Evolutionary conservation across 345 rosid species (phyloP).

Genomic region (Nephelium lappaceum): DNA sequence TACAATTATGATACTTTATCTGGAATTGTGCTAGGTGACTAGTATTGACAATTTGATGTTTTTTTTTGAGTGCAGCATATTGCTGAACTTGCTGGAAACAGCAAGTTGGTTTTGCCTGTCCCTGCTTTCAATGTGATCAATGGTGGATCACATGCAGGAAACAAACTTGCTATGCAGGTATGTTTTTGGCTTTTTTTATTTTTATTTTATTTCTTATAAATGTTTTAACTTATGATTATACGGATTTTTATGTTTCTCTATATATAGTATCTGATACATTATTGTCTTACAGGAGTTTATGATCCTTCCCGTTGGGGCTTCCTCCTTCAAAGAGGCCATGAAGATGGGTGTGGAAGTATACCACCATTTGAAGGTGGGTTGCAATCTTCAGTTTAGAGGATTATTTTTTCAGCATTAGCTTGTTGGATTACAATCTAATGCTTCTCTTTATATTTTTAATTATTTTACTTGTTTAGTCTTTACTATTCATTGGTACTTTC

Average conservation of each 20-base stretch:
- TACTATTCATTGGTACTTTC: neutral
- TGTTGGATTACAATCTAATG: neutral
- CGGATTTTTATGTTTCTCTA: neutral
- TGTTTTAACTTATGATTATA: neutral
- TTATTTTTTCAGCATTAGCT: neutral
- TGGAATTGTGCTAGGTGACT: neutral
- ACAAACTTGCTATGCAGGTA: conserved; percentile 98
- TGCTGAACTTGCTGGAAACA: conserved; percentile 96
- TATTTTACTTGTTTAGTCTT: neutral
- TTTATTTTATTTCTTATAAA: no score
- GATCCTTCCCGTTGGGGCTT: conserved; percentile 95
- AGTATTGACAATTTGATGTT: neutral
- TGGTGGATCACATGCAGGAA: conserved; percentile 99
- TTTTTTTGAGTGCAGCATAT: conserved; percentile 76
- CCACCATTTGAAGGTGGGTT: conserved; percentile 45
- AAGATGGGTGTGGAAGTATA: conserved; percentile 99
- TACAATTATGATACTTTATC: neutral
- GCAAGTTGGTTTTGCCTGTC: conserved; percentile 81
- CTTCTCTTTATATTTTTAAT: neutral
- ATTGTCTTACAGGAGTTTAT: conserved; percentile 71
- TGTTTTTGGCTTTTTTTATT: neutral
- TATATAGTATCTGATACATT: neutral
- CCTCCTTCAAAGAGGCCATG: conserved; percentile 95
- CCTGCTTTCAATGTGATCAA: conserved; percentile 99
- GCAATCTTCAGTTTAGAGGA: neutral